These are phyloP conservation scores for Wakefieldia striispora DNA, from an alignment of 768 basidiomycete genomes.

Conservation along the genomic window DNA sequence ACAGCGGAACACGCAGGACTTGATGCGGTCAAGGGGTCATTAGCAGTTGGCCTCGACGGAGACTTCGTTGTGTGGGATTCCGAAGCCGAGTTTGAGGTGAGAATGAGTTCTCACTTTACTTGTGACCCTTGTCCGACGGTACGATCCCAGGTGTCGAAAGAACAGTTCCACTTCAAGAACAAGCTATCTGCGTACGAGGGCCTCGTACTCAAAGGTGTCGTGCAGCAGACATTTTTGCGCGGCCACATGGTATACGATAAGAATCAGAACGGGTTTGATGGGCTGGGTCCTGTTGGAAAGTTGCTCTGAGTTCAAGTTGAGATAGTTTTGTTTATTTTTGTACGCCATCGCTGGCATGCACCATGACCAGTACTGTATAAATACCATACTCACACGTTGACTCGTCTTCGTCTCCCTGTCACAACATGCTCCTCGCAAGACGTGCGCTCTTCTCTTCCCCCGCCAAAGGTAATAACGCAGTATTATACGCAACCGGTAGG, in stretches of 20 bases:
- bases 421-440: constrained; percentile 11
- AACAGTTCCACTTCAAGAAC: constrained; percentile 84
- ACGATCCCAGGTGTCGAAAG: constrained; percentile 61
- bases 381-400: neutral
- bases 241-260: constrained; percentile 65
- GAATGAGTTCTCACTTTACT: constrained; percentile 1
- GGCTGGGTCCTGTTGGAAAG: constrained; percentile 34
- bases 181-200: constrained; percentile 91
- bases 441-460: constrained; percentile 5
- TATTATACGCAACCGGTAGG: neutral
- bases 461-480: neutral
- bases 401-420: neutral
- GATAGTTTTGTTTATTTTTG: no score
- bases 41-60: constrained; percentile 75
- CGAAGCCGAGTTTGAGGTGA: constrained; percentile 41
- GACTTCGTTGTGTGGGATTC: constrained; percentile 89
- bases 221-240: constrained; percentile 76
- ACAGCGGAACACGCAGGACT: constrained; percentile 84
- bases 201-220: constrained; percentile 62
- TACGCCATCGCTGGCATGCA: no score
- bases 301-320: constrained; percentile 31
- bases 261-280: constrained; percentile 35
- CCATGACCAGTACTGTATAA: neutral
- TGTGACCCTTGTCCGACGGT: constrained; percentile 6
- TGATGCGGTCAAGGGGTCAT: constrained; percentile 62